phyloP scores from a whole-genome alignment of 805 yeast genomes.

The Wickerhamiella sergipiensis region DNA sequence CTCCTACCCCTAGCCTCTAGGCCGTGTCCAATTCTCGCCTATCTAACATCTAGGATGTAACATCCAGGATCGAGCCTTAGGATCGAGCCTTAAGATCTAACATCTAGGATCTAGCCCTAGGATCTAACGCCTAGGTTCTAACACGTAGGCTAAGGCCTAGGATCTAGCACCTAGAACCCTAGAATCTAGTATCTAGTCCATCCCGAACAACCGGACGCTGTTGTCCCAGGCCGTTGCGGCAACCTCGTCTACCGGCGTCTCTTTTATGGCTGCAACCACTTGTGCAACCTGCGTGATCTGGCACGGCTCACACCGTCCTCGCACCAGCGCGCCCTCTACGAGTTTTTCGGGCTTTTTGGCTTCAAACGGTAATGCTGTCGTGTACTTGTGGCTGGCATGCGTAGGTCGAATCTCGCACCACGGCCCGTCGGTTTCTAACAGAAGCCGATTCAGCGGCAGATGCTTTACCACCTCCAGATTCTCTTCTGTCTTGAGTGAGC shows the following conservation, averaged over 20 bases:
- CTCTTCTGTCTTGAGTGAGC: conserved; percentile 70
- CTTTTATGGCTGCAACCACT: conserved; percentile 41
- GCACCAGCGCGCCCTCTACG: conserved; percentile 36
- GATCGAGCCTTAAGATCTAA: no score
- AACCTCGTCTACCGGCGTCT: conserved; percentile 30
- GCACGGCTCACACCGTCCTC: conserved; percentile 89
- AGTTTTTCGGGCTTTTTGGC: conserved; percentile 52
- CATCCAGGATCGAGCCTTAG: no score
- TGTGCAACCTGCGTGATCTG: conserved; percentile 68
- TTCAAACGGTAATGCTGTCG: conserved; percentile 38
- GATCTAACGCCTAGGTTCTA: no score
- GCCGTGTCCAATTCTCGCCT: no score
- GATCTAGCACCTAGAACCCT: no score
- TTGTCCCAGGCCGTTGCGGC: conserved; percentile 40
- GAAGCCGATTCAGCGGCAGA: conserved; percentile 57
- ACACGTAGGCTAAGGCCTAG: no score
- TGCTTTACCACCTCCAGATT: conserved; percentile 49
- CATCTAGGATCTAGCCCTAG: no score
- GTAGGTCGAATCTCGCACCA: conserved; percentile 92
- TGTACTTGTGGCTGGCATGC: conserved; percentile 55
- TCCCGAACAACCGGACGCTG: conserved; percentile 34
- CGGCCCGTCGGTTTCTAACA: conserved; percentile 94
- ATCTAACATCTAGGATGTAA: no score
- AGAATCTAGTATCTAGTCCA: neutral
- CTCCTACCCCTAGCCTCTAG: no score